phyloP scores from a whole-genome alignment of 2,329 filamentous ascomycete species.

The Cercospora sp. region DNA sequence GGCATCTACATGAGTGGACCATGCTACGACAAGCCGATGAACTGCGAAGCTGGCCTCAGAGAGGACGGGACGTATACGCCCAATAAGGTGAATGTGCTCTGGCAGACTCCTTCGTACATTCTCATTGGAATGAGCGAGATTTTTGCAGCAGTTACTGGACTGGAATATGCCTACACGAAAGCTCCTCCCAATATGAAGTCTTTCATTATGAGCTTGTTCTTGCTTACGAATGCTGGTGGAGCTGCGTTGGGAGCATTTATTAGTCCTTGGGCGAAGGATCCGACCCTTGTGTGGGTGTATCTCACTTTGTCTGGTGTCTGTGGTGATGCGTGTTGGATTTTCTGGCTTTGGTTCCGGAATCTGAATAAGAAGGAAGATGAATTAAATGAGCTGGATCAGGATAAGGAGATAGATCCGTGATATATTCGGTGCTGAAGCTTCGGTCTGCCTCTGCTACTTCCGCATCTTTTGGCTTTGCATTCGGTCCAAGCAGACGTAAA shows the following conservation, averaged over 20 bases:
- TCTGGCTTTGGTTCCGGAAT: conserved; percentile 47
- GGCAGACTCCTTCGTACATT: conserved; percentile 41
- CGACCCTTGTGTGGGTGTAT: conserved; percentile 62
- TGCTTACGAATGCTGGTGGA: conserved; percentile 53
- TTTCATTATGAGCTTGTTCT: conserved; percentile 30
- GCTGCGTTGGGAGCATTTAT: conserved; percentile 62
- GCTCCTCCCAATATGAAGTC: conserved; percentile 47
- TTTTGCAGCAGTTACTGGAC: conserved; percentile 46
- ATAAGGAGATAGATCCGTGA: neutral
- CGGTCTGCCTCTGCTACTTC: no score
- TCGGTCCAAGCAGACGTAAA: neutral
- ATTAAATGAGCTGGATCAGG: conserved; percentile 22
- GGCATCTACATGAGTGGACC: conserved; percentile 57
- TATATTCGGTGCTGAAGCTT: no score
- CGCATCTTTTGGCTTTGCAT: no score
- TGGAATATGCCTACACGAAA: conserved; percentile 49
- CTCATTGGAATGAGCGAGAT: conserved; percentile 49
- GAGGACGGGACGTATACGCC: conserved; percentile 38
- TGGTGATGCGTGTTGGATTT: conserved; percentile 22
- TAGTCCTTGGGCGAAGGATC: conserved; percentile 61
- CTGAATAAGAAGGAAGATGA: conserved; percentile 21
- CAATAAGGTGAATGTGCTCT: conserved; percentile 44
- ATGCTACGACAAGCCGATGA: conserved; percentile 41
- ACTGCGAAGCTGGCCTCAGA: conserved; percentile 39
- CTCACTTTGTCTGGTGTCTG: conserved; percentile 21